Conservation (phyloP, 305 asterid genomes). For the Fraxinus angustifolia region DNA sequence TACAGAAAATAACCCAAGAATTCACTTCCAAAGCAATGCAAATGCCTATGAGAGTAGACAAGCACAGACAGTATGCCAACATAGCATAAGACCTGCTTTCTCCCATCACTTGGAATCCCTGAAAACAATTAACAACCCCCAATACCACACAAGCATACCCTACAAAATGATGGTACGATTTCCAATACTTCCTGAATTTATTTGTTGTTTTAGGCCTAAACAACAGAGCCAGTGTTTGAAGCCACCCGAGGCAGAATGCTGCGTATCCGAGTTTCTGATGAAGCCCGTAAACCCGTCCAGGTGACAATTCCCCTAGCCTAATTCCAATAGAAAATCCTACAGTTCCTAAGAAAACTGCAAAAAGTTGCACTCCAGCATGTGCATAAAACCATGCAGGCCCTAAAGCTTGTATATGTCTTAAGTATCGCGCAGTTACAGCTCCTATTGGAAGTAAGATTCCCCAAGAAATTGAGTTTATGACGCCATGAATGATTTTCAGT, state of each 20-base stretch:
- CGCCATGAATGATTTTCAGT: constrained; percentile 57
- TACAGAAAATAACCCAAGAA: constrained; percentile 83
- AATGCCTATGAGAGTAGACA: constrained; percentile 65
- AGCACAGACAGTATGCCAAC: constrained; percentile 59
- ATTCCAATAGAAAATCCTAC: constrained; percentile 73
- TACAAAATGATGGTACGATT: constrained; percentile 86
- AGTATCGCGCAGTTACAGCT: constrained; percentile 61
- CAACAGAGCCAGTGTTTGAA: constrained; percentile 72
- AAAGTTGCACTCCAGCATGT: constrained; percentile 72
- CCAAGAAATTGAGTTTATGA: constrained; percentile 67
- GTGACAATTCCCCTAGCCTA: constrained; percentile 65
- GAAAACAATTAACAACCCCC: constrained; percentile 76
- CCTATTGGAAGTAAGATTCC: constrained; percentile 74
- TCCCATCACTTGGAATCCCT: constrained; percentile 81
- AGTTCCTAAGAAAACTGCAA: constrained; percentile 59
- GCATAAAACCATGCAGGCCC: constrained; percentile 79
- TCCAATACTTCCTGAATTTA: constrained; percentile 79
- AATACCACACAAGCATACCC: constrained; percentile 80
- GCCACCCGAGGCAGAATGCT: constrained; percentile 66
- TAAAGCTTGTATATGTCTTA: constrained; percentile 53
- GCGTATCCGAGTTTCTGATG: constrained; percentile 81
- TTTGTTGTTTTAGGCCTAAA: constrained; percentile 80
- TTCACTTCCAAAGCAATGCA: constrained; percentile 82
- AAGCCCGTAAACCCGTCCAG: constrained; percentile 57
- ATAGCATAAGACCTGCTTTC: constrained; percentile 44